Percentiles rank a stretch among this genome's conserved stretches.
Conservation (phyloP, 2,329 filamentous ascomycete species). For the Trichophyton verrucosum region DNA sequence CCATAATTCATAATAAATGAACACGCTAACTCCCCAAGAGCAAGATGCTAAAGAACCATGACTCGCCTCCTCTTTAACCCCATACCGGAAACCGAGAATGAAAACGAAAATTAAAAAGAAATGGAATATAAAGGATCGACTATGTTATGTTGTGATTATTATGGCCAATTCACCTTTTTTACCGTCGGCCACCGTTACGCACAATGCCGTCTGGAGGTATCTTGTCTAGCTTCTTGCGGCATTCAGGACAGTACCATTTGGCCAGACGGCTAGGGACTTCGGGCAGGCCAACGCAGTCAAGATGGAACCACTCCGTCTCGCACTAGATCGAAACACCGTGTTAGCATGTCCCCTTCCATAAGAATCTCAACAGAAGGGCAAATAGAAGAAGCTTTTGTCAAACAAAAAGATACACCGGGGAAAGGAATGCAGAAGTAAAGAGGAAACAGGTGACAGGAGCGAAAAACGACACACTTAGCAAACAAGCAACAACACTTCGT, state of each 20-base stretch:
- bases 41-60: background rate
- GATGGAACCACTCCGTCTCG: constrained; percentile 55
- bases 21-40: background rate
- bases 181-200: constrained; percentile 25
- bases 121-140: background rate
- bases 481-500: constrained; percentile 5
- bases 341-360: background rate
- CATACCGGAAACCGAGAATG: background rate
- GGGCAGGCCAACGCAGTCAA: constrained; percentile 46
- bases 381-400: background rate
- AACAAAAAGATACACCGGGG: background rate
- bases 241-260: constrained; percentile 56
- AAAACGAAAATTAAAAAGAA: background rate
- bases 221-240: constrained; percentile 39
- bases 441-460: constrained; percentile 1
- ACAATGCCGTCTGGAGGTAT: constrained; percentile 29
- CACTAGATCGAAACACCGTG: constrained; percentile 32
- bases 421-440: background rate
- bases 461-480: constrained; percentile 16
- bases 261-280: constrained; percentile 48
- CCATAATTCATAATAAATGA: background rate
- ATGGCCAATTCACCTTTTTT: background rate
- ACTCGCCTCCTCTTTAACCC: background rate
- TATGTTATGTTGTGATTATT: background rate
- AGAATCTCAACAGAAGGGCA: background rate